These are phyloP conservation scores for Phytophthora agathidicida DNA, from an alignment of 352 stramenopile genomes.

Conservation along the genomic window DNA sequence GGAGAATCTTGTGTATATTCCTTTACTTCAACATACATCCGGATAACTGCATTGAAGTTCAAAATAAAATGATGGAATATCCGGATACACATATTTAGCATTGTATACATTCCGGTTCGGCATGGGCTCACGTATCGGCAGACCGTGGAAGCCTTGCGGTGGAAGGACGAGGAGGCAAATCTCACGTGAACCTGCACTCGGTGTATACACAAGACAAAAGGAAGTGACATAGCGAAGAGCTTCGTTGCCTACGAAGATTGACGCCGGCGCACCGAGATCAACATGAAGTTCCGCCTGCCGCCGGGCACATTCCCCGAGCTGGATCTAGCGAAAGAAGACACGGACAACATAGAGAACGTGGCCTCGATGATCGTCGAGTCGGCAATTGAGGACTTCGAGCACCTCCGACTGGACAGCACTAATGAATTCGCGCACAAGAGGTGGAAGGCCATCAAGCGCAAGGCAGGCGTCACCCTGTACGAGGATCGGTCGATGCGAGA, in stretches of 20 bases:
- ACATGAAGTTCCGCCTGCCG: slow-evolving; percentile 46
- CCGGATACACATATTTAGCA: too few relatives aligned
- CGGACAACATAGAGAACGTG: slow-evolving; percentile 48
- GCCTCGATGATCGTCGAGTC: slow-evolving; percentile 35
- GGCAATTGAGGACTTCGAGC: slow-evolving; percentile 36
- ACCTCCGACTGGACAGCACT: slow-evolving; percentile 23
- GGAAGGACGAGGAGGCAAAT: slow-evolving; percentile 16
- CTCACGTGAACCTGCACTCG: slow-evolving; percentile 11
- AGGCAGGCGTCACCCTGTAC: slow-evolving; percentile 38
- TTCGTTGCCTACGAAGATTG: background rate
- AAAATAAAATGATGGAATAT: too few relatives aligned
- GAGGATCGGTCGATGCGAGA: slow-evolving; percentile 33
- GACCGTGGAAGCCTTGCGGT: too few relatives aligned
- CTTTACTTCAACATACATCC: too few relatives aligned
- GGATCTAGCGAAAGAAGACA: slow-evolving; percentile 40
- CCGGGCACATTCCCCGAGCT: slow-evolving; percentile 45
- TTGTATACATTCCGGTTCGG: slow-evolving; percentile 13
- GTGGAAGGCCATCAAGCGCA: slow-evolving; percentile 46
- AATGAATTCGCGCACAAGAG: slow-evolving; percentile 24
- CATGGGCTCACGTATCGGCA: background rate
- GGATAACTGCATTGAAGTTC: too few relatives aligned
- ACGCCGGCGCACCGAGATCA: background rate
- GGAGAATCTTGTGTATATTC: too few relatives aligned
- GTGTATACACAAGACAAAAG: background rate
- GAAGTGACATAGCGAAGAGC: slow-evolving; percentile 11